Percentiles rank a stretch among this genome's conserved stretches.
phyloP scores from a whole-genome alignment of 2,329 filamentous ascomycete genomes.

The Trichoderma endophyticum region DNA sequence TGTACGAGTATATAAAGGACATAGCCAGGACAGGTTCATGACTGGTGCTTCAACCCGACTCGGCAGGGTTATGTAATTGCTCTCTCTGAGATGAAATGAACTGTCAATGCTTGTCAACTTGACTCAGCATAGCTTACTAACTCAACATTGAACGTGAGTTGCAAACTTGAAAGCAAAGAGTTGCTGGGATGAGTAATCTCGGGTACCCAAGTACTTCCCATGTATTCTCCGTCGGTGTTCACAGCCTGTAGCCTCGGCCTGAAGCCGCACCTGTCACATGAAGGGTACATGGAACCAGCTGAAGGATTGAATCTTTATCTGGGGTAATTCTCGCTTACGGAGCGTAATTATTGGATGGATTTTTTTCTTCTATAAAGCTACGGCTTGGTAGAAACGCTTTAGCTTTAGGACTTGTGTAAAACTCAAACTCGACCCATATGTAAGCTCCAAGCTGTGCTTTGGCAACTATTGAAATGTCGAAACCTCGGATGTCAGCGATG shows the following conservation, averaged over 20 bases:
- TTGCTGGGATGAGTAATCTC: not conserved
- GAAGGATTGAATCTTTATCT: not conserved
- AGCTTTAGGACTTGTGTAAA: not conserved
- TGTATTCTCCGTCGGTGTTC: not conserved
- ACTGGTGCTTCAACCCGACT: not conserved
- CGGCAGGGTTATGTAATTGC: not conserved
- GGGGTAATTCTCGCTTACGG: not conserved
- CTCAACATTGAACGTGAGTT: not conserved
- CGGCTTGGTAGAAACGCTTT: not conserved
- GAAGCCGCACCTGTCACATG: not conserved
- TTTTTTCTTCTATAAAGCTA: not conserved
- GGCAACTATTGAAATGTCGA: not conserved
- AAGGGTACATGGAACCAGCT: not conserved
- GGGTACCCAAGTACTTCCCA: not conserved
- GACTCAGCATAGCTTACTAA: not conserved
- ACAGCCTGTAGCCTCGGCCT: not conserved
- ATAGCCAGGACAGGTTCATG: not conserved
- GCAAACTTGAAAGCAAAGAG: not conserved
- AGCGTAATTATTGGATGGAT: not conserved
- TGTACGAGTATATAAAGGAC: not conserved
- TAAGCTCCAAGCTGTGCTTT: not conserved
- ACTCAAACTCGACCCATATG: not conserved
- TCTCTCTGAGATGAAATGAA: not conserved
- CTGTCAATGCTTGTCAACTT: not conserved
- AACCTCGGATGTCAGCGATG: not conserved